Conservation (phyloP, 1,284 basidiomycete species). For the Earliella scabrosa region DNA sequence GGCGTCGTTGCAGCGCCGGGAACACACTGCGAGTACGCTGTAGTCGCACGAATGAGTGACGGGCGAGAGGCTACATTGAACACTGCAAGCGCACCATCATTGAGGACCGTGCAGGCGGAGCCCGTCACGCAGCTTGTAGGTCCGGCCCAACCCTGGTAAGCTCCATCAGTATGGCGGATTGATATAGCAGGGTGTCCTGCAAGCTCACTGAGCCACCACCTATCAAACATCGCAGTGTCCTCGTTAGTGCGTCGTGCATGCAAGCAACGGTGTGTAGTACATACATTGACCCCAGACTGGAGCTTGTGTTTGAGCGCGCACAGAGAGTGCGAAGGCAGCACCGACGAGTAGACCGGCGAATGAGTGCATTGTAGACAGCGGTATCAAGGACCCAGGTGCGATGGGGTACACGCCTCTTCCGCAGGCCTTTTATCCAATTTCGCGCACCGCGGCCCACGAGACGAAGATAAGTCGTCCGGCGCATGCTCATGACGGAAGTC, state of each 20-base stretch:
- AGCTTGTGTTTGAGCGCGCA: slow-evolving; percentile 18
- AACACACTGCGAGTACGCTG: slow-evolving; percentile 38
- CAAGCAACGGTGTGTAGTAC: not conserved
- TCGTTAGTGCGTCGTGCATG: not conserved
- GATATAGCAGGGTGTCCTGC: no score
- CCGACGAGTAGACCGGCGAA: slow-evolving; percentile 15
- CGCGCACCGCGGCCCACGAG: no score
- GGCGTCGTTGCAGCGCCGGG: slow-evolving; percentile 25
- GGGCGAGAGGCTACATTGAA: no score
- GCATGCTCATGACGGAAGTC: no score
- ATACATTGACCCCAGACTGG: slow-evolving; percentile 28
- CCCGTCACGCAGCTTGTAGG: slow-evolving; percentile 44
- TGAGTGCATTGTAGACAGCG: slow-evolving; percentile 20
- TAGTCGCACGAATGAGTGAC: not conserved
- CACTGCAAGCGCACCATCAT: no score
- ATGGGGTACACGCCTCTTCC: not conserved
- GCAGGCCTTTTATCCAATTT: slow-evolving; percentile 4
- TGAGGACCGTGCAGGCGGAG: slow-evolving; percentile 35
- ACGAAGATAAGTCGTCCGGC: not conserved
- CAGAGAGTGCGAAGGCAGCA: slow-evolving; percentile 19
- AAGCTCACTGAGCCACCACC: slow-evolving; percentile 31
- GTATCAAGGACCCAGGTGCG: not conserved
- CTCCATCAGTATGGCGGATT: not conserved
- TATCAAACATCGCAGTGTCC: not conserved
- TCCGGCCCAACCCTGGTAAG: slow-evolving; percentile 41